Evolutionary conservation across 345 rosid species (phyloP).

Genomic region (Aethionema arabicum): DNA sequence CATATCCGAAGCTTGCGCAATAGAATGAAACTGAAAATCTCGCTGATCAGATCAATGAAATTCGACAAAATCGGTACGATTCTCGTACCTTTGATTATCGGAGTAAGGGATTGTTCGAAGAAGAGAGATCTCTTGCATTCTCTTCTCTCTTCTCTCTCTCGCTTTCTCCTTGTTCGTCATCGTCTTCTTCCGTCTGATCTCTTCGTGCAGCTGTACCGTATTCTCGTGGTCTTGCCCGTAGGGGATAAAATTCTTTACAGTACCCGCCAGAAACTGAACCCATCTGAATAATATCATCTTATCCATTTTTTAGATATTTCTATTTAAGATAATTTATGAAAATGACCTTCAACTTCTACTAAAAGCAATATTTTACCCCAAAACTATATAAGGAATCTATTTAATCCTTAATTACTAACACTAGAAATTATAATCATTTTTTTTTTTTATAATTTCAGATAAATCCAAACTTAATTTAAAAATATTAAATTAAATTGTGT

Average conservation of each 20-base stretch:
- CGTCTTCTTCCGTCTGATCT: slow-evolving; percentile 27
- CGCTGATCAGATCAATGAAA: not conserved
- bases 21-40: slow-evolving; percentile 7
- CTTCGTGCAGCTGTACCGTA: slow-evolving; percentile 14
- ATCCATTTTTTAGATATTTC: too few species aligned
- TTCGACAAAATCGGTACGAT: not conserved
- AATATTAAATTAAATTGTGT: not conserved
- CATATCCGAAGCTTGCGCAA: not conserved
- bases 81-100: slow-evolving; percentile 69
- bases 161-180: slow-evolving; percentile 65
- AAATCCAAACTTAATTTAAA: too few species aligned
- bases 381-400: not conserved
- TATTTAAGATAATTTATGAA: not conserved
- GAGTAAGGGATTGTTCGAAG: slow-evolving; percentile 87
- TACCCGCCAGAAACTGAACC: not conserved
- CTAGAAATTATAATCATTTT: too few species aligned
- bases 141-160: slow-evolving; percentile 70
- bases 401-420: not conserved
- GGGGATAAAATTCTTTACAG: not conserved
- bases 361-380: not conserved
- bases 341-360: not conserved
- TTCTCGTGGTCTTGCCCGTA: slow-evolving; percentile 10
- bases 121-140: slow-evolving; percentile 81
- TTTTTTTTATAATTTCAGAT: too few species aligned
- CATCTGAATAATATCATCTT: too few species aligned